These are phyloP conservation scores for Bretschneidera sinensis DNA, from an alignment of 345 rosid species.

Conservation along the genomic window DNA sequence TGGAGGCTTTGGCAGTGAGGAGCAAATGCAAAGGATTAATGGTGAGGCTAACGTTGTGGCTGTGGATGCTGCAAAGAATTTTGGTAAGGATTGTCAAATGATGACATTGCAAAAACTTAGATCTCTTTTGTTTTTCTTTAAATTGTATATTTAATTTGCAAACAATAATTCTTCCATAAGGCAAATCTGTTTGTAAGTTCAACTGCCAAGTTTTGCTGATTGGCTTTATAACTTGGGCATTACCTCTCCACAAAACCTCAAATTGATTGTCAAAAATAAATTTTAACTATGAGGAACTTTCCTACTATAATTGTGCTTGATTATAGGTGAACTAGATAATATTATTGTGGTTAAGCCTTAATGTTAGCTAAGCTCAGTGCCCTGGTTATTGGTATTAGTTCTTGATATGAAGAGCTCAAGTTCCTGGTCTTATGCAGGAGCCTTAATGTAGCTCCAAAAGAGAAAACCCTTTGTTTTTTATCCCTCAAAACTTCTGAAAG, in stretches of 20 bases:
- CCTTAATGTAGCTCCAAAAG: background rate
- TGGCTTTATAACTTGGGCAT: background rate
- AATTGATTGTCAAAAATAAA: too few relatives aligned
- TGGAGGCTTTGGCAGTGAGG: constrained; percentile 90
- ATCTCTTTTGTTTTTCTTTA: background rate
- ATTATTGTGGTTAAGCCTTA: too few relatives aligned
- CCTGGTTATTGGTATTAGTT: too few relatives aligned
- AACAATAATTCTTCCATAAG: background rate
- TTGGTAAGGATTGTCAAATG: constrained; percentile 39
- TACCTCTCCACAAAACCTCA: background rate
- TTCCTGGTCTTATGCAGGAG: too few relatives aligned
- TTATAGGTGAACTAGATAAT: too few relatives aligned
- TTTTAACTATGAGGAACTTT: too few relatives aligned
- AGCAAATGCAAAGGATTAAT: constrained; percentile 84
- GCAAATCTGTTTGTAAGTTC: background rate
- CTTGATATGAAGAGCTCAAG: too few relatives aligned
- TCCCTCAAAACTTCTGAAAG: background rate
- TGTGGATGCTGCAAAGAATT: constrained; percentile 79
- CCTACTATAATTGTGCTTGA: too few relatives aligned
- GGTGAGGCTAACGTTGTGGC: constrained; percentile 83
- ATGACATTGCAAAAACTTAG: constrained; percentile 1
- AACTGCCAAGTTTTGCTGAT: background rate
- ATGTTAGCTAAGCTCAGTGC: too few relatives aligned
- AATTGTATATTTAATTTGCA: too few relatives aligned
- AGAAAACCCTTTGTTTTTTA: background rate